Base-by-base conservation (phyloP, 1,284 basidiomycete genomes). In the Cryptococcus floricola region DNA sequence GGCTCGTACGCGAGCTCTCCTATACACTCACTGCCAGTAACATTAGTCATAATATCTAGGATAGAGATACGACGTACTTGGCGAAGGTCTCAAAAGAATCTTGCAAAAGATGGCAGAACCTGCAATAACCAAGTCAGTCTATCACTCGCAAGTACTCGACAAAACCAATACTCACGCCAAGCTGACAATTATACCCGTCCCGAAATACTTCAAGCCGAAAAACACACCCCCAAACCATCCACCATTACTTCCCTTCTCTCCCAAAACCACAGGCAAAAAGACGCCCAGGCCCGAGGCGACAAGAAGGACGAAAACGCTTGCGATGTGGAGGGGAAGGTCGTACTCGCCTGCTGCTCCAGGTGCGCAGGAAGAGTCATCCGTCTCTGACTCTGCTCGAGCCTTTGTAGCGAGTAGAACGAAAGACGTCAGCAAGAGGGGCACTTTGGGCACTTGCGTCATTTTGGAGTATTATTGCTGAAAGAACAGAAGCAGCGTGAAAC, bases 81-180 rank as follows among this genome's bases (percentile, higher is more conserved):
- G 54, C 51, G 16, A 56, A 56, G 8, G 54, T 56, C 37, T 56
- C 50, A 19, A 56, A 56, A 27, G 54, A 51, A 27, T 56, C 54
- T 39, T 56, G 54, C 12, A 57, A 47, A 10, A 52, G 45, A 31
- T 57, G 56, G 31, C 53, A 59, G 37, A 59, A 59, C 6, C 57
- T 59, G 23, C 23, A 25, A 13, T 1, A 16, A 34, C 2, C 10
- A 23, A 7, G 44, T 28, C 23, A 27, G 43, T 18, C 14, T 19
- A 9, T 42, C 14, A 31, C 16, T n/a, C 27, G 23, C 14, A 10
- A 12, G 28, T 27, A 19, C 27, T 23, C 18, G n/a, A 27, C 19
- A 25, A 3, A 23, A 14, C 12, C 5, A 13, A 38, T 25, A 55
- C 57, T 55, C 50, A 59, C 57, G 50, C 54, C 14, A 56, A 37